Base-by-base conservation (phyloP, 345 rosid species). In the Linum tenue region DNA sequence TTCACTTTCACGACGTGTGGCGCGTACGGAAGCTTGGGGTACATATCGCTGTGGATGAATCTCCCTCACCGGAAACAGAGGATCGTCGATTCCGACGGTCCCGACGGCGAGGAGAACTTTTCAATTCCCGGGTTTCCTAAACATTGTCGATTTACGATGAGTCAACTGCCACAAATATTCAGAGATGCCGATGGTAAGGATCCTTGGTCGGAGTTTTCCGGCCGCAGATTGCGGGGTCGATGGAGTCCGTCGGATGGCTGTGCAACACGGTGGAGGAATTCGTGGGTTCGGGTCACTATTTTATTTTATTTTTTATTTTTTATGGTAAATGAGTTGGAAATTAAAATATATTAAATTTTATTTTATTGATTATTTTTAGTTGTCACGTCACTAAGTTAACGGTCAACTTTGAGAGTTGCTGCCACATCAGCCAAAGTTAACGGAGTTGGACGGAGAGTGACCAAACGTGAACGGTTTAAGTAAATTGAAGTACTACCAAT, bases 51-150 rank as follows among this genome's bases (percentile, higher is more conserved):
- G 14, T 82, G 84, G 89, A 56, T 75, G 40, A 73, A 73, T 72
- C 83, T 81, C 50, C 83, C 86, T 12, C 89, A 81, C 44, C 72
- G 70, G 3, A n/a, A n/a, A n/a, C n/a, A n/a, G n/a, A 37, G 37
- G 7, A 64, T 60, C 0, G 73, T 59, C 0, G 73, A 67, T 44
- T 69, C n/a, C n/a, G n/a, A n/a, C n/a, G n/a, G n/a, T n/a, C n/a
- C 72, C 5, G 68, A 73, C 14, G 75, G 11, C 11, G 51, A 44
- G 51, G 51, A 3, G 9, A 14, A 81, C 69, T 82, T 85, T 35
- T 22, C 3, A 7, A n/a, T 72, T 10, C 82, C 81, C 0, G 85
- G 85, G 0, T 85, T 85, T 65, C 86, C 84, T 0, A 77, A 82
- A 3, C 50, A 65, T n/a, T 77, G 63, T 6, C 78, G 66, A 7